phyloP scores from a whole-genome alignment of 2,329 filamentous ascomycete species.

The Geosmithia morbida region DNA sequence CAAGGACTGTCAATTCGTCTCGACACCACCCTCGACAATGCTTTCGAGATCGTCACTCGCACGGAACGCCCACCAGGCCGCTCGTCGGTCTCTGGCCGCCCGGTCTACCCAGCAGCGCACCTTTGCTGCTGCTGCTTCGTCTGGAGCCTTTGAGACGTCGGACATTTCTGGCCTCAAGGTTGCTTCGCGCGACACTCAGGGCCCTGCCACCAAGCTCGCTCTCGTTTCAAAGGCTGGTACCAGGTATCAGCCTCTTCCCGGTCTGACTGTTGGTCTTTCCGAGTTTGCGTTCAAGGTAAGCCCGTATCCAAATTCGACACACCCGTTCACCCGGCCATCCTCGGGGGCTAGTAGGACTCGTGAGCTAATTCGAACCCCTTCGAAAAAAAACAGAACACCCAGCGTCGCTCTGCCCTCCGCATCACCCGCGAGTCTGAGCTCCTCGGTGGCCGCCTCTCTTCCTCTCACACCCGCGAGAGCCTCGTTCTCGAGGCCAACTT shows the following conservation, averaged over 20 bases:
- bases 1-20: conserved; percentile 37
- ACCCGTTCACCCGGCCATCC: neutral
- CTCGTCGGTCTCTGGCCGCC: conserved; percentile 42
- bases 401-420: conserved; percentile 76
- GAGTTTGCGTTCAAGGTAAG: conserved; percentile 92
- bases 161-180: conserved; percentile 84
- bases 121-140: conserved; percentile 49
- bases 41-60: conserved; percentile 47
- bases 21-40: conserved; percentile 43
- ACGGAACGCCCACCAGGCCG: conserved; percentile 42
- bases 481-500: conserved; percentile 89
- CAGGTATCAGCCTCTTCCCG: conserved; percentile 79
- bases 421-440: conserved; percentile 94
- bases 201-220: conserved; percentile 80
- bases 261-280: conserved; percentile 78
- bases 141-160: conserved; percentile 76
- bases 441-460: conserved; percentile 75
- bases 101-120: conserved; percentile 33
- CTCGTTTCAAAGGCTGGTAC: conserved; percentile 91
- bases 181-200: conserved; percentile 76
- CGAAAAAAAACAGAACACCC: conserved; percentile 51
- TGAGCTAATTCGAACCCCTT: conserved; percentile 31
- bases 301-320: conserved; percentile 1
- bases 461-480: conserved; percentile 87
- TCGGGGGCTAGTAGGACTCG: neutral